A percentile compares a stretch with the other conserved stretches of the same genome.
Evolutionary conservation across 2,329 filamentous ascomycete genomes (phyloP).

Genomic region (Aquanectria penicillioides): DNA sequence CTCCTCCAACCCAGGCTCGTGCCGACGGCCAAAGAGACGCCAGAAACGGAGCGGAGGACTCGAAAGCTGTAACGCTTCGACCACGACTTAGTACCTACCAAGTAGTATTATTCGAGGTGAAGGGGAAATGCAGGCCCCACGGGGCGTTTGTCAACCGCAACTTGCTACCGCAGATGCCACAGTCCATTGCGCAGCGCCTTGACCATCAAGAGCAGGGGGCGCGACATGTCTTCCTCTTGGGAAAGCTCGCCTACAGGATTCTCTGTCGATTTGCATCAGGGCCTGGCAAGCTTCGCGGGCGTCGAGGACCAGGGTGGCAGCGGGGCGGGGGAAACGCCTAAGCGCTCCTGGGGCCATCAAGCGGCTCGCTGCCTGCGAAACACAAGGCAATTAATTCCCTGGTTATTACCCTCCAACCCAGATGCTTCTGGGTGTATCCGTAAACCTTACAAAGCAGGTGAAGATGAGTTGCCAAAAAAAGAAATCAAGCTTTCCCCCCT

Average conservation of each 20-base stretch:
- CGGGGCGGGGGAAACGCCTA: constrained; percentile 1
- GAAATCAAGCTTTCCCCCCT: too few relatives aligned
- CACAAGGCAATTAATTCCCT: not conserved
- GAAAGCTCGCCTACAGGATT: too few relatives aligned
- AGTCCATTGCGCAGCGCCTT: too few relatives aligned
- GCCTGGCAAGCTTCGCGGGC: too few relatives aligned
- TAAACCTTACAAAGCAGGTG: too few relatives aligned
- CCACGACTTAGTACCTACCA: constrained; percentile 4
- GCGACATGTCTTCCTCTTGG: too few relatives aligned
- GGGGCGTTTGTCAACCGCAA: constrained; percentile 7
- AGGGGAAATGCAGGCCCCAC: constrained; percentile 26
- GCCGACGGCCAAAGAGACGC: not conserved
- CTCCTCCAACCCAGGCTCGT: not conserved
- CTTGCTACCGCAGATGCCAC: too few relatives aligned
- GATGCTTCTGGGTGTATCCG: not conserved
- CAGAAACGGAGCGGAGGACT: not conserved
- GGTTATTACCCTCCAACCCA: constrained; percentile 9
- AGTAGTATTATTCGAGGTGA: constrained; percentile 24
- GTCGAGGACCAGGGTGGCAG: too few relatives aligned
- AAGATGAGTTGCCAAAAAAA: too few relatives aligned
- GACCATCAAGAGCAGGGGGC: too few relatives aligned
- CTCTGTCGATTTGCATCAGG: too few relatives aligned
- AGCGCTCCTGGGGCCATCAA: constrained; percentile 5
- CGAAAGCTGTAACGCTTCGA: not conserved
- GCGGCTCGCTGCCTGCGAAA: not conserved